Evolutionary conservation across 106 monocot genomes (phyloP), one percentile per base, ranked within the genome.

Genomic region (Platanthera guangdongensis): DNA sequence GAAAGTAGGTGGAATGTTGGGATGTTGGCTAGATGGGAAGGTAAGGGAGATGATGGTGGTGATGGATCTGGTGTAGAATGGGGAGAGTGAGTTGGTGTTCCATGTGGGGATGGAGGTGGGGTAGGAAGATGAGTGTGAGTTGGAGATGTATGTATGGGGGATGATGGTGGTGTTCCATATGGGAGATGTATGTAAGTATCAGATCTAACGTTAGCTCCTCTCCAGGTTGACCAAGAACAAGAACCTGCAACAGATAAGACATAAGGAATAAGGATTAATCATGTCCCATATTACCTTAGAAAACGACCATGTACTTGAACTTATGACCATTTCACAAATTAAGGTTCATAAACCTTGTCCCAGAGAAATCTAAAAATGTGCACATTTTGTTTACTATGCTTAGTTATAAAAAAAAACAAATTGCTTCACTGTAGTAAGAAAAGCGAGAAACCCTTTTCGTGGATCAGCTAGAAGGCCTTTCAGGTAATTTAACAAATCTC

Each of bases 191-290:
- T n/a, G n/a, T 85, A 63, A 97, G 74, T 68, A 90, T 86, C 54
- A 97, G 78, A 64, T 94, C 94, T 83, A 97, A 88, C 75, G 86
- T 92, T 74, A 91, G 75, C 71, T 97, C 97, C 77, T 94, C 91
- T 16, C 94, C 97, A 70, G 94, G 89, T 73, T 97, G 97, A 74
- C 97, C 97, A 86, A 93, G 87, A 85, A 93, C 80, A 83, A 97
- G 81, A 50, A 94, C 91, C 94, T 97, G 84, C 39, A 39, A 39
- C 39, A 39, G 39, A 39, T 50, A 74, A 74, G 78, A 74, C 10
- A 45, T 7, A 7, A 47, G 47, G 13, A 70, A 70, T 47, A 48
- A 30, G 10, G 7, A 65, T 32, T 25, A 32, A 65, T 32, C 25
- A 9, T 65, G 32, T 32, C 11, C 28, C 28, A 9, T 3, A 39